These are phyloP conservation scores for Lactifluus volemus DNA, from an alignment of 768 basidiomycete genomes.

Conservation along the genomic window DNA sequence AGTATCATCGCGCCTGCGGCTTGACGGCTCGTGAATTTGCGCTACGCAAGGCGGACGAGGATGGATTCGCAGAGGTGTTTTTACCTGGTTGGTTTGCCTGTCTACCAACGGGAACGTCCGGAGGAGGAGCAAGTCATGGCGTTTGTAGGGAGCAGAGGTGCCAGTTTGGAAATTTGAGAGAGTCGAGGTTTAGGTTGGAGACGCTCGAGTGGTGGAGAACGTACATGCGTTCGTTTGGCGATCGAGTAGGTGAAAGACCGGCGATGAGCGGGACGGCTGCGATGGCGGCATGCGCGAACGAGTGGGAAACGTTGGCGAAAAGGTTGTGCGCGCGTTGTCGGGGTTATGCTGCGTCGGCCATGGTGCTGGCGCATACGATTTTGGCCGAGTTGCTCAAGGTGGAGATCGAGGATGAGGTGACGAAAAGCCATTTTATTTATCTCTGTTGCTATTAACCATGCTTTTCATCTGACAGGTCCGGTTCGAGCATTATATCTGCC, in stretches of 20 bases:
- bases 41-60: background rate
- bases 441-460: background rate
- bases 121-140: background rate
- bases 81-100: background rate
- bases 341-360: background rate
- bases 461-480: background rate
- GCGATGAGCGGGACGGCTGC: background rate
- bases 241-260: background rate
- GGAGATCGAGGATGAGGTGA: conserved; percentile 5
- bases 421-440: background rate
- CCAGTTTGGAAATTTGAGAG: background rate
- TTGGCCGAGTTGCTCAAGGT: background rate
- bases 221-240: background rate
- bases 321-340: conserved; percentile 6
- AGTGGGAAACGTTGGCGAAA: background rate
- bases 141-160: background rate
- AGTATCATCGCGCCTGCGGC: conserved; percentile 2
- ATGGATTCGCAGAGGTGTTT: conserved; percentile 3
- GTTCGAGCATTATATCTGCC: conserved; percentile 1
- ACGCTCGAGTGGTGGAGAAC: background rate
- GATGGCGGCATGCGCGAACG: background rate
- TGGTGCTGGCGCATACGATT: conserved; percentile 1
- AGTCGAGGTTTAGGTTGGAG: background rate
- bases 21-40: background rate
- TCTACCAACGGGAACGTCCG: background rate